Base-by-base conservation (phyloP, 805 yeast genomes). In the Wickerhamiella australiensis region DNA sequence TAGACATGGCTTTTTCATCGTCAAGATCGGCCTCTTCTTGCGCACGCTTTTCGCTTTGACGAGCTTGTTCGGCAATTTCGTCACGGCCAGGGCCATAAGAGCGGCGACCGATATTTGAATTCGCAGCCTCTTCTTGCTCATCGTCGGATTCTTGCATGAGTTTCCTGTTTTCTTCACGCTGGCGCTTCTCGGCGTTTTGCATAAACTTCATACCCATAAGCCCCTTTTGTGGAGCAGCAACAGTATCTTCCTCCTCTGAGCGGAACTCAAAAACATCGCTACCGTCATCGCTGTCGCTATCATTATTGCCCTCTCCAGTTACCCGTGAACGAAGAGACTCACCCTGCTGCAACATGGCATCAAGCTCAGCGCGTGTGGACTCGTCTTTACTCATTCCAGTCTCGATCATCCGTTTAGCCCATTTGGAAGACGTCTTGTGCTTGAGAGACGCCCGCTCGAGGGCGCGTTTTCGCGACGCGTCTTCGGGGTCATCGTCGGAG, bases 151-250 rank as follows among this genome's bases (percentile, higher is more conserved):
- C 69, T 23, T 60, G 59, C 35, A 68, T 64, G 3, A 63, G 73
- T 52, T 72, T 70, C 47, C 71, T 65, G 63, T 85, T 88, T 40
- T 73, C 78, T 49, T 74, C 72, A 52, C 71, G 74, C 54, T 77
- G 76, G 56, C 80, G 74, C 50, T 79, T 80, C 53, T 82, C 94
- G 1, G 97, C 97, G 53, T 82, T 82, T 56, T 74, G 80, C 97
- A 90, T 90, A 65, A 90, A 90, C 56, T 88, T 94, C 97, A 92
- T 92, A 45, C 79, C 82, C 74, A 90, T 68, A 18, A 90, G 80
- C 50, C 97, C 96, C 64, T 88, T 90, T 18, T 92, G 88, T 1
- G 56, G 52, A 23, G 41, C 48, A 9, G 45, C 55, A n/a, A 46
- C 56, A 5, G 43, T 53, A 13, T 47, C 45, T 2, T 61, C 61